phyloP scores from a whole-genome alignment of 768 basidiomycete genomes.

The Lentinula sp. region DNA sequence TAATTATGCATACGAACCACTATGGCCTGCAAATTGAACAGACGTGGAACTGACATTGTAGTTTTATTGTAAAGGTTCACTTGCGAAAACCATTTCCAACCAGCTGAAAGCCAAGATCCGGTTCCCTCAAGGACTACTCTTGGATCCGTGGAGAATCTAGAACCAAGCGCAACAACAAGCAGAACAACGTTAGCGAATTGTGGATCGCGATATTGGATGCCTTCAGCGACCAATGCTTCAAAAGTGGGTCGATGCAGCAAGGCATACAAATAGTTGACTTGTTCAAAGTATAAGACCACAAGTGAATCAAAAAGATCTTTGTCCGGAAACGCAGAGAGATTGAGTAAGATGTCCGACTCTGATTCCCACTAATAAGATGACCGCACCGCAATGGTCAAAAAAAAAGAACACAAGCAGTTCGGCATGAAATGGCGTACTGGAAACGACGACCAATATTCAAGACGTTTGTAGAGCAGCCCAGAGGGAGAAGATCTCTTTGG shows the following conservation, averaged over 20 bases:
- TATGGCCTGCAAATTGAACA: conserved; percentile 33
- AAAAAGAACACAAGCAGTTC: background rate
- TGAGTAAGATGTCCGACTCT: background rate
- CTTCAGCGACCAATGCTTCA: conserved; percentile 18
- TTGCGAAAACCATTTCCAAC: conserved; percentile 39
- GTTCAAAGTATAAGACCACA: conserved; percentile 44
- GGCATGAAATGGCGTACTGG: background rate
- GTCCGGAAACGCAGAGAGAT: conserved; percentile 34
- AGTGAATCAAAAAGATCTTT: conserved; percentile 38
- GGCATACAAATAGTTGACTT: conserved; percentile 38
- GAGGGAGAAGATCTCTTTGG: background rate
- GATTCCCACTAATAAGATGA: background rate
- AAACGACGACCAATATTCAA: conserved; percentile 1
- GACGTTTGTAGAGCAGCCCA: background rate
- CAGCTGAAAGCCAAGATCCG: conserved; percentile 30
- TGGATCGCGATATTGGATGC: conserved; percentile 29
- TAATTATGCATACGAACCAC: conserved; percentile 17
- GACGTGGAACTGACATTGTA: conserved; percentile 21
- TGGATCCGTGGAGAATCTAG: conserved; percentile 35
- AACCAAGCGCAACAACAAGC: conserved; percentile 42
- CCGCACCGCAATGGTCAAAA: background rate
- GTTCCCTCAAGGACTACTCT: conserved; percentile 24
- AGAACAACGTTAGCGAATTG: conserved; percentile 37
- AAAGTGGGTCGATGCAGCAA: conserved; percentile 48
- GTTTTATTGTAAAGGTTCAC: conserved; percentile 31